These are phyloP conservation scores for Jamesozyma spencerorum DNA, from an alignment of 805 yeast species.

Conservation along the genomic window DNA sequence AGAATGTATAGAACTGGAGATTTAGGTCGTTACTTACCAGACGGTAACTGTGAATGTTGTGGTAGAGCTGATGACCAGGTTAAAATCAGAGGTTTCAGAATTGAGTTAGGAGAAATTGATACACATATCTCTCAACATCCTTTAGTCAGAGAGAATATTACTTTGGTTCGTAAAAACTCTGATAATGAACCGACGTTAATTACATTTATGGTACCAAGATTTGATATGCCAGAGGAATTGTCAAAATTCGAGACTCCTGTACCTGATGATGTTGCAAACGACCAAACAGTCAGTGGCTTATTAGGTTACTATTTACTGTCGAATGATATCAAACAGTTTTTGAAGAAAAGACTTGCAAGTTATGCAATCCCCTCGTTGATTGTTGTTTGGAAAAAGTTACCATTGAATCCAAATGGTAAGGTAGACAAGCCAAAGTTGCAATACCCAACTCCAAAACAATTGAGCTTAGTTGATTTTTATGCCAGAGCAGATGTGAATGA, in stretches of 20 bases:
- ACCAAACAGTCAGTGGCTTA: conserved; percentile 69
- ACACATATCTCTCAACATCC: conserved; percentile 94
- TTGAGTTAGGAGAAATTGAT: conserved; percentile 96
- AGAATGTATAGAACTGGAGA: conserved; percentile 96
- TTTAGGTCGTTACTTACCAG: conserved; percentile 90
- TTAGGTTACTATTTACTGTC: conserved; percentile 67
- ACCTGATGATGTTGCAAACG: conserved; percentile 35
- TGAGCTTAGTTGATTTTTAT: conserved; percentile 61
- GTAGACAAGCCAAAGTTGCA: conserved; percentile 96
- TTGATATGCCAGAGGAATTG: conserved; percentile 41
- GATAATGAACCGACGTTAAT: conserved; percentile 87
- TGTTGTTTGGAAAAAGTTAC: conserved; percentile 77
- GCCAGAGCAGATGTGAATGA: conserved; percentile 35
- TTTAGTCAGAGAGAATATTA: conserved; percentile 82
- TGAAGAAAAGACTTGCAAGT: conserved; percentile 81
- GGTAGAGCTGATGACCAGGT: conserved; percentile 99
- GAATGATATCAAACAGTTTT: conserved; percentile 69
- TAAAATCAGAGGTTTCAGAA: conserved; percentile 96
- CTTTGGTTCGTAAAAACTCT: conserved; percentile 84
- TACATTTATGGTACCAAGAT: conserved; percentile 83
- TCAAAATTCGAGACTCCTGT: conserved; percentile 36
- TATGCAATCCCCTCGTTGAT: conserved; percentile 90
- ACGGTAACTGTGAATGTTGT: conserved; percentile 95
- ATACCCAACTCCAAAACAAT: conserved; percentile 83
- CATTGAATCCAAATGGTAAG: conserved; percentile 96